These are phyloP conservation scores for Hanseniaspora lachancei DNA, from an alignment of 805 yeast genomes.

Conservation along the genomic window DNA sequence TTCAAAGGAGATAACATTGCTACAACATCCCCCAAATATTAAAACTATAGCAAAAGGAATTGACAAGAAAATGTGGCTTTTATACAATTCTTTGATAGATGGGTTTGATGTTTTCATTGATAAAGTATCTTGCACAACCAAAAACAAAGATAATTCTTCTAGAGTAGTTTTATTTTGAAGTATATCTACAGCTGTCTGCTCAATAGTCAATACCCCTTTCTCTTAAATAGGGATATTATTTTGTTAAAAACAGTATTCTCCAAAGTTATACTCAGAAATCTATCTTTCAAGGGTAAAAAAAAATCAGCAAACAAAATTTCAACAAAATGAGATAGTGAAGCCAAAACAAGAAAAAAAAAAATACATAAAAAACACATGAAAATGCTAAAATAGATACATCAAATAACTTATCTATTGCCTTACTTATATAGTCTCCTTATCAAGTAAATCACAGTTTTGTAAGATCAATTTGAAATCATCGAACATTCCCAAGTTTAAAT, in stretches of 20 bases:
- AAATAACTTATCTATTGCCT: not conserved
- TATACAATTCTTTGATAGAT: not conserved
- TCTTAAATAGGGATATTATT: too few relatives aligned
- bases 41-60: conserved; percentile 21
- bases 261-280: too few relatives aligned
- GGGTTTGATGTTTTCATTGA: not conserved
- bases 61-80: conserved; percentile 8
- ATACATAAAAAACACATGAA: too few relatives aligned
- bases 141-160: too few relatives aligned
- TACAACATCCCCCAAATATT: conserved; percentile 63
- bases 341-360: too few relatives aligned
- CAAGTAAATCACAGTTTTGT: conserved; percentile 17
- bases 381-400: not conserved
- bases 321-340: too few relatives aligned
- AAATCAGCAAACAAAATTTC: too few relatives aligned
- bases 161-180: too few relatives aligned
- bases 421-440: not conserved
- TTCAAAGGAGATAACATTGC: conserved; percentile 55
- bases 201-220: too few relatives aligned
- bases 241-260: too few relatives aligned
- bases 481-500: conserved; percentile 24
- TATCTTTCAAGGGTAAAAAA: too few relatives aligned
- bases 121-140: not conserved
- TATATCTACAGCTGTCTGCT: too few relatives aligned
- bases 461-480: conserved; percentile 38